These are phyloP conservation scores for Colletotrichum falcatum DNA, from an alignment of 2,329 filamentous ascomycete species.

Conservation along the genomic window DNA sequence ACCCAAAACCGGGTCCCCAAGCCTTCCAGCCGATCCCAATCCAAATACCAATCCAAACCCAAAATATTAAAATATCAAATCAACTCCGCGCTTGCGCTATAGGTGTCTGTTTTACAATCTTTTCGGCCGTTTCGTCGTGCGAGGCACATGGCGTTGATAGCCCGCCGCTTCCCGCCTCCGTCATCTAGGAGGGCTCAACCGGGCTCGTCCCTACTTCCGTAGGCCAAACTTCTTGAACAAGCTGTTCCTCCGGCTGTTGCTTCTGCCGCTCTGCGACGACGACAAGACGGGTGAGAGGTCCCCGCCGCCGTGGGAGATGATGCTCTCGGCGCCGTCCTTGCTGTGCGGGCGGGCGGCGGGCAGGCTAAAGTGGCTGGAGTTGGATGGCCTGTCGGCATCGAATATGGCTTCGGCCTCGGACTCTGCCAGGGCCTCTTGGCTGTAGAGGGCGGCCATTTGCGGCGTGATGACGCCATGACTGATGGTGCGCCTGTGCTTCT, in stretches of 20 bases:
- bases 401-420: constrained; percentile 28
- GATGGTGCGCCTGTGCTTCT: constrained; percentile 60
- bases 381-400: constrained; percentile 28
- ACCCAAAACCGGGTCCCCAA: neutral
- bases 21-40: neutral
- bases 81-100: constrained; percentile 41
- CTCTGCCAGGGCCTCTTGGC: constrained; percentile 45
- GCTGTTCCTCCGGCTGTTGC: constrained; percentile 20
- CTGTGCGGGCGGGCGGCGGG: constrained; percentile 36
- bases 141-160: constrained; percentile 10
- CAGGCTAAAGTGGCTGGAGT: constrained; percentile 30
- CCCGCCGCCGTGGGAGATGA: constrained; percentile 45
- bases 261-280: constrained; percentile 11
- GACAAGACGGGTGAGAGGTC: constrained; percentile 42
- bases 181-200: neutral
- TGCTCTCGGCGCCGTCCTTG: constrained; percentile 56
- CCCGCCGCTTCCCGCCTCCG: neutral
- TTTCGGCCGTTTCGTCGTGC: constrained; percentile 37
- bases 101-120: constrained; percentile 33
- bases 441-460: constrained; percentile 51
- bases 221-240: constrained; percentile 35
- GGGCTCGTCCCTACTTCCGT: constrained; percentile 31
- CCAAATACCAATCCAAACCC: neutral
- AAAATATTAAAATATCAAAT: constrained; percentile 1
- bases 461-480: constrained; percentile 59